These are phyloP conservation scores for Talaromyces amestolkiae DNA, from an alignment of 2,329 filamentous ascomycete species.

Conservation along the genomic window DNA sequence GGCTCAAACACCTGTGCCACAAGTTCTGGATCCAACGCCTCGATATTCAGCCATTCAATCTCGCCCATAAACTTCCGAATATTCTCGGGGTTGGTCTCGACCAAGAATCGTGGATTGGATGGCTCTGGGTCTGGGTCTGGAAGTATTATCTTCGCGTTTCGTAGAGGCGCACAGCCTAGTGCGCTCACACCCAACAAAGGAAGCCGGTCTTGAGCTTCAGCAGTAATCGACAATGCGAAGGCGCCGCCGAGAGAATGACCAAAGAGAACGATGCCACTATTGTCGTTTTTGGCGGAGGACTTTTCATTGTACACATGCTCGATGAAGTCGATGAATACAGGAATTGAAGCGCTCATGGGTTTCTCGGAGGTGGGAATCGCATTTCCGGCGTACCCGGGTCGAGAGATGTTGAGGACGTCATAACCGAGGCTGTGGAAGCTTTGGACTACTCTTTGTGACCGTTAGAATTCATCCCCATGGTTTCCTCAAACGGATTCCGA, in stretches of 20 bases:
- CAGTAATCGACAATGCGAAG: conserved; percentile 21
- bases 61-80: conserved; percentile 18
- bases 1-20: conserved; percentile 17
- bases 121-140: conserved; percentile 14
- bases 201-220: conserved; percentile 21
- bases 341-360: conserved; percentile 21
- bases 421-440: conserved; percentile 20
- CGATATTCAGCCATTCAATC: conserved; percentile 16
- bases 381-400: conserved; percentile 22
- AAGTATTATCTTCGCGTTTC: neutral
- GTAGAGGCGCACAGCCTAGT: conserved; percentile 12
- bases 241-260: conserved; percentile 22
- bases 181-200: conserved; percentile 18
- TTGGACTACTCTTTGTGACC: conserved; percentile 10
- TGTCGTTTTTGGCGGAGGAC: conserved; percentile 11
- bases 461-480: neutral
- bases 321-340: conserved; percentile 21
- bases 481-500: neutral
- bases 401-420: conserved; percentile 23
- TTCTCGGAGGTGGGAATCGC: conserved; percentile 18
- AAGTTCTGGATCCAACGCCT: conserved; percentile 13
- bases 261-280: conserved; percentile 20
- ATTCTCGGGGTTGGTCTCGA: conserved; percentile 15
- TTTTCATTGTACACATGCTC: conserved; percentile 18
- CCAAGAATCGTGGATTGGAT: conserved; percentile 15